Conservation (phyloP, 2,329 filamentous ascomycete species). For the Fusarium multiceps region DNA sequence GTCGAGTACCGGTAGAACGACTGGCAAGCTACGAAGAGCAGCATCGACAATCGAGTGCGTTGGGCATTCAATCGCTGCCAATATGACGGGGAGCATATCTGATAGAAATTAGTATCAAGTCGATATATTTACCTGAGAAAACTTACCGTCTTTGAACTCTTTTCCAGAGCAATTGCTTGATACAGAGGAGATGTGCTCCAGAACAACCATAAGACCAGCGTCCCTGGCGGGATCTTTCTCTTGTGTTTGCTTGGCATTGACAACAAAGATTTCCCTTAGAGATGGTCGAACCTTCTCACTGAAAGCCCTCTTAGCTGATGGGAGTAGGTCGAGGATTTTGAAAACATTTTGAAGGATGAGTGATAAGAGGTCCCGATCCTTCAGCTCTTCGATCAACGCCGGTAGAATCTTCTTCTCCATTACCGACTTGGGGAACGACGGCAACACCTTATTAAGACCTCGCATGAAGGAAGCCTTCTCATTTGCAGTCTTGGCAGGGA, state of each 20-base stretch:
- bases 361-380: conserved; percentile 87
- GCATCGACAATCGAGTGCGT: conserved; percentile 92
- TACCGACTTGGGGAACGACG: conserved; percentile 92
- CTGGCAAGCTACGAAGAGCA: conserved; percentile 79
- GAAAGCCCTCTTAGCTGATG: conserved; percentile 81
- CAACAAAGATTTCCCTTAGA: conserved; percentile 84
- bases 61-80: conserved; percentile 85
- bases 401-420: conserved; percentile 95
- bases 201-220: conserved; percentile 88
- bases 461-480: conserved; percentile 95
- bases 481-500: conserved; percentile 89
- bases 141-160: conserved; percentile 90
- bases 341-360: conserved; percentile 92
- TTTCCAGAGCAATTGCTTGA: conserved; percentile 86
- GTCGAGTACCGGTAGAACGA: conserved; percentile 88
- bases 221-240: conserved; percentile 88
- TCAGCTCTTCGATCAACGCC: conserved; percentile 89
- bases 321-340: conserved; percentile 83
- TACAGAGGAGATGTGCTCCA: conserved; percentile 83
- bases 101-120: neutral
- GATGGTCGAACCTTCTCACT: conserved; percentile 87
- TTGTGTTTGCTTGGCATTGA: conserved; percentile 64
- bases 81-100: conserved; percentile 90
- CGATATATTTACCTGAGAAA: conserved; percentile 6
- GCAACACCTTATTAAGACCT: conserved; percentile 85